Conservation (phyloP, 768 basidiomycete species). For the Serendipita vermifera region DNA sequence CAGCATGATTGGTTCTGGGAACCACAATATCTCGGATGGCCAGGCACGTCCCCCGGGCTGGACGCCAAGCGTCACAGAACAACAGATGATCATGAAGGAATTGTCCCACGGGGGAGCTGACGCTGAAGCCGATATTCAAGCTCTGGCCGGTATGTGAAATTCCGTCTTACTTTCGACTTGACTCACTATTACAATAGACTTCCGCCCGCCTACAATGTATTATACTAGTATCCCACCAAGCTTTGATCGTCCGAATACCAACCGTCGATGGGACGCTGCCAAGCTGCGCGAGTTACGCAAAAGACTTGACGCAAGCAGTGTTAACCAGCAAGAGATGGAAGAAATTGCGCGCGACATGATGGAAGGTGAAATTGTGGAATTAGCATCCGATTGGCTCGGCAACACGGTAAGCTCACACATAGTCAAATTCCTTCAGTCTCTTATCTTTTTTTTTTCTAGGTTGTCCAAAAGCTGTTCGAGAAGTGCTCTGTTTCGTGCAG, state of each 20-base stretch:
- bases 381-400: slow-evolving; percentile 96
- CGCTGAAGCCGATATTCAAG: slow-evolving; percentile 72
- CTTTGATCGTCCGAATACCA: slow-evolving; percentile 60
- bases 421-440: not conserved
- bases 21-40: slow-evolving; percentile 50
- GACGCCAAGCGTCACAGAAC: slow-evolving; percentile 70
- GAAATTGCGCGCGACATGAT: slow-evolving; percentile 80
- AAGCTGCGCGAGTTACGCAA: slow-evolving; percentile 90
- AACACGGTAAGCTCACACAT: slow-evolving; percentile 54
- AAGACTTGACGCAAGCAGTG: slow-evolving; percentile 79
- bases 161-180: not conserved
- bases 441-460: slow-evolving; percentile 30
- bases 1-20: slow-evolving; percentile 72
- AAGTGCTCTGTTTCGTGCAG: slow-evolving; percentile 65
- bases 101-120: slow-evolving; percentile 64
- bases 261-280: slow-evolving; percentile 85
- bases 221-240: slow-evolving; percentile 91
- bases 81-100: slow-evolving; percentile 95
- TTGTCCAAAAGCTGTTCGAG: slow-evolving; percentile 96
- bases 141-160: slow-evolving; percentile 62
- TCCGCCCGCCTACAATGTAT: slow-evolving; percentile 88
- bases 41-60: slow-evolving; percentile 51
- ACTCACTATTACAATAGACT: slow-evolving; percentile 40
- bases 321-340: slow-evolving; percentile 77
- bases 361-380: slow-evolving; percentile 87